Percentiles rank a stretch among this genome's conserved stretches.
Evolutionary conservation across 1,284 basidiomycete species (phyloP).

Genomic region (Ustilago loliicola): DNA sequence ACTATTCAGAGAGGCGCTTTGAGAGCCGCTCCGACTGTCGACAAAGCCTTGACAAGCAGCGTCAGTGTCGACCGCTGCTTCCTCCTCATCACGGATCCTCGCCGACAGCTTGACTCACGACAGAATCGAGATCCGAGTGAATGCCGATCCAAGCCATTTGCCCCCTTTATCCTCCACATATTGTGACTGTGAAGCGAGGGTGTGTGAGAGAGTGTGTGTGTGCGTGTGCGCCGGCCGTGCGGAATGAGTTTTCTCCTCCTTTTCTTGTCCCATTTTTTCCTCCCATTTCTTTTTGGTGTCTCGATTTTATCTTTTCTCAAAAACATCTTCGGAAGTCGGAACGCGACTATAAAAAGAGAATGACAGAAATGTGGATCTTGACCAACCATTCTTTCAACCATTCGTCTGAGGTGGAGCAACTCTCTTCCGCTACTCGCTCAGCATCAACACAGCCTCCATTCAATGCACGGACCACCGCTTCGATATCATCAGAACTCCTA

Average conservation of each 20-base stretch:
- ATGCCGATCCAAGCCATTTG: neutral
- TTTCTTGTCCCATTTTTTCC: neutral
- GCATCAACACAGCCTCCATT: neutral
- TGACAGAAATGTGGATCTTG: neutral
- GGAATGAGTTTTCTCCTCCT: neutral
- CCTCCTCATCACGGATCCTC: too few species aligned
- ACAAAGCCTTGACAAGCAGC: neutral
- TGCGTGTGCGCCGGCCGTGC: neutral
- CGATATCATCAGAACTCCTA: too few species aligned
- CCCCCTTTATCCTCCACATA: too few species aligned
- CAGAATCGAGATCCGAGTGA: neutral
- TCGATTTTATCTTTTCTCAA: neutral
- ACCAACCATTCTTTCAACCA: too few species aligned
- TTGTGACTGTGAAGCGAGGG: too few species aligned
- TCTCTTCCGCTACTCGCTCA: neutral
- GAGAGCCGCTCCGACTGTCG: neutral
- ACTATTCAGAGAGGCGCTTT: too few species aligned
- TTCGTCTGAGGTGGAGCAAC: constrained; percentile 1
- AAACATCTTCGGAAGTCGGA: constrained; percentile 1
- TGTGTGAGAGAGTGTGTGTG: too few species aligned
- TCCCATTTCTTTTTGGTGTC: neutral
- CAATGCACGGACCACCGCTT: neutral
- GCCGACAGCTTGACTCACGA: too few species aligned
- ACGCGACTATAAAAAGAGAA: neutral
- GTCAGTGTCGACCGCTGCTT: too few species aligned